Percentiles rank a stretch among this genome's conserved stretches.
phyloP scores from a whole-genome alignment of 148 eudicot species.

The Nyssa sinensis region DNA sequence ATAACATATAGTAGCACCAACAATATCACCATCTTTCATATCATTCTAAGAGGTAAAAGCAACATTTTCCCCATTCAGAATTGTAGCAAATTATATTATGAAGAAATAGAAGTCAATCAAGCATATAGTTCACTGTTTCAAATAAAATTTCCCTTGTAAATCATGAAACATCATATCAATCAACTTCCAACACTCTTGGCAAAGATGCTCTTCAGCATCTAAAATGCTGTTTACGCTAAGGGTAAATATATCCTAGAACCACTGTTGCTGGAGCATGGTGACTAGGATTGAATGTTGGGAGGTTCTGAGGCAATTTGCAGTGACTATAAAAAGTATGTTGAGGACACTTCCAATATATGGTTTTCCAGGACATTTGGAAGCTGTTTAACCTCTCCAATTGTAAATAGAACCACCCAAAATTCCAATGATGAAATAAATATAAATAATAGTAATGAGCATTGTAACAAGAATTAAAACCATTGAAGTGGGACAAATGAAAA shows the following conservation, averaged over 20 bases:
- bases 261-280: not conserved
- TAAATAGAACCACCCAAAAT: not conserved
- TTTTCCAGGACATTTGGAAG: not conserved
- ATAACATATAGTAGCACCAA: not conserved
- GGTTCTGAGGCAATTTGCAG: not conserved
- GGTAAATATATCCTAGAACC: not conserved
- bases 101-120: not conserved
- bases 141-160: not conserved
- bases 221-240: not conserved
- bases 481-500: not conserved
- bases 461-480: not conserved
- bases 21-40: too few relatives aligned
- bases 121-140: too few relatives aligned
- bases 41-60: not conserved
- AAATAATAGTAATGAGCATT: not conserved
- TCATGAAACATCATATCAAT: not conserved
- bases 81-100: not conserved
- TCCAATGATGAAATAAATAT: not conserved
- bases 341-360: not conserved
- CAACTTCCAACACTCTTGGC: not conserved
- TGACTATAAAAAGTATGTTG: not conserved
- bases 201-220: not conserved
- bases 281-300: not conserved
- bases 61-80: not conserved
- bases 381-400: not conserved